Evolutionary conservation across 2,329 filamentous ascomycete genomes (phyloP).

Genomic region (Rhynchosporium graminicola): DNA sequence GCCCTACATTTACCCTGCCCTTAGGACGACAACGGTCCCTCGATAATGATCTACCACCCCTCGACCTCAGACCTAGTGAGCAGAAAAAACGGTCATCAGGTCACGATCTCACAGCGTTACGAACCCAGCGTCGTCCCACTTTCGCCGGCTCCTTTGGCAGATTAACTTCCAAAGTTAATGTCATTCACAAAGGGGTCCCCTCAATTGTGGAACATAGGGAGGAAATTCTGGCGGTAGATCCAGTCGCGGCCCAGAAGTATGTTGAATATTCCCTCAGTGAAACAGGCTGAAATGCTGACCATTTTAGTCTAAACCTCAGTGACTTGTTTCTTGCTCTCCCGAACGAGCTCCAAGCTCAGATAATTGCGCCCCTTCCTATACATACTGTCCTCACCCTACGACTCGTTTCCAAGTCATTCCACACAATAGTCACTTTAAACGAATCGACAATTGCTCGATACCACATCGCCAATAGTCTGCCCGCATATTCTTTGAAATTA

Average conservation of each 20-base stretch:
- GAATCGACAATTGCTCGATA: conserved; percentile 62
- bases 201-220: conserved; percentile 37
- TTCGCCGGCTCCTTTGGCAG: conserved; percentile 39
- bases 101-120: conserved; percentile 38
- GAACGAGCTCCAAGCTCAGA: conserved; percentile 63
- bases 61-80: conserved; percentile 34
- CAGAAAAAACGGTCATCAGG: conserved; percentile 41
- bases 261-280: conserved; percentile 3
- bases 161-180: conserved; percentile 38
- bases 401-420: conserved; percentile 59
- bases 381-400: conserved; percentile 62
- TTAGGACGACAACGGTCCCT: conserved; percentile 35
- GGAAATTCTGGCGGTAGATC: conserved; percentile 33
- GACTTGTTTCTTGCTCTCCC: conserved; percentile 60
- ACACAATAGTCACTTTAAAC: conserved; percentile 59
- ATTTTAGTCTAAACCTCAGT: conserved; percentile 49
- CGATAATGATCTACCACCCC: conserved; percentile 29
- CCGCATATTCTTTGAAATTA: conserved; percentile 59
- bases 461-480: conserved; percentile 60
- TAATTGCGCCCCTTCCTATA: conserved; percentile 60
- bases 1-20: conserved; percentile 37
- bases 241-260: conserved; percentile 30
- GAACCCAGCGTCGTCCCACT: conserved; percentile 38
- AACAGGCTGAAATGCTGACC: conserved; percentile 20
- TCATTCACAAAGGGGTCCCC: conserved; percentile 33